Conservation (phyloP, 2,329 filamentous ascomycete genomes). For the Escovopsis sp. region DNA sequence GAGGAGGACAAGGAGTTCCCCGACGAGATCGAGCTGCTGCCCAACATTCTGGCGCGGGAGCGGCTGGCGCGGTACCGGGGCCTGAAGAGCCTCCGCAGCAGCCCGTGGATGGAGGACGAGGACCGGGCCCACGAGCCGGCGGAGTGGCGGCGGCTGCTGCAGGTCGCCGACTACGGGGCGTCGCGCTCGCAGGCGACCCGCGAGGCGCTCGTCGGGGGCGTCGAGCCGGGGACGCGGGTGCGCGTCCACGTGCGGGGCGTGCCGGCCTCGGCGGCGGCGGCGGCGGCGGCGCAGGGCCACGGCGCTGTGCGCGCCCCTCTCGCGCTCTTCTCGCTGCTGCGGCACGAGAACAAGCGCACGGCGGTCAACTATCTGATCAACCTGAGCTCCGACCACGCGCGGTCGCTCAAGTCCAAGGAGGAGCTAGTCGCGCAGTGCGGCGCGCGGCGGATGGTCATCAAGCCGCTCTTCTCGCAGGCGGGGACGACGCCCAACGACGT, state of each 20-base stretch:
- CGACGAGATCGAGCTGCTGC: slow-evolving; percentile 89
- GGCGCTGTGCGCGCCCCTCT: slow-evolving; percentile 38
- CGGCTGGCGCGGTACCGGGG: slow-evolving; percentile 77
- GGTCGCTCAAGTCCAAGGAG: slow-evolving; percentile 79
- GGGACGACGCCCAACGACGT: slow-evolving; percentile 92
- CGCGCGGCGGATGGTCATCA: slow-evolving; percentile 71
- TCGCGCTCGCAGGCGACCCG: slow-evolving; percentile 62
- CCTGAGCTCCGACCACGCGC: slow-evolving; percentile 60
- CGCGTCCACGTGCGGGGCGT: slow-evolving; percentile 55
- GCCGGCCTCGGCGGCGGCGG: slow-evolving; percentile 25
- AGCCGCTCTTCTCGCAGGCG: slow-evolving; percentile 78
- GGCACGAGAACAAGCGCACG: slow-evolving; percentile 90
- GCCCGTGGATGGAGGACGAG: slow-evolving; percentile 77
- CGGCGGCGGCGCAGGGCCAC: slow-evolving; percentile 32
- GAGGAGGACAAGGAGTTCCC: slow-evolving; percentile 91
- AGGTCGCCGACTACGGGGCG: slow-evolving; percentile 79
- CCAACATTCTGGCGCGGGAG: slow-evolving; percentile 73
- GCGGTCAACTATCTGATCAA: slow-evolving; percentile 82
- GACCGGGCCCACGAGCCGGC: slow-evolving; percentile 78
- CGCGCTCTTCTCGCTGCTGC: slow-evolving; percentile 70
- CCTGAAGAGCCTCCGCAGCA: slow-evolving; percentile 79
- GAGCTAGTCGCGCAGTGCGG: slow-evolving; percentile 87
- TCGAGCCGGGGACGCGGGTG: slow-evolving; percentile 71
- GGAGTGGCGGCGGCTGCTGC: slow-evolving; percentile 75
- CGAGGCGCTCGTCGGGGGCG: slow-evolving; percentile 80